These are phyloP conservation scores for Neurospora sp. DNA, from an alignment of 495 filamentous ascomycete genomes.

Conservation along the genomic window DNA sequence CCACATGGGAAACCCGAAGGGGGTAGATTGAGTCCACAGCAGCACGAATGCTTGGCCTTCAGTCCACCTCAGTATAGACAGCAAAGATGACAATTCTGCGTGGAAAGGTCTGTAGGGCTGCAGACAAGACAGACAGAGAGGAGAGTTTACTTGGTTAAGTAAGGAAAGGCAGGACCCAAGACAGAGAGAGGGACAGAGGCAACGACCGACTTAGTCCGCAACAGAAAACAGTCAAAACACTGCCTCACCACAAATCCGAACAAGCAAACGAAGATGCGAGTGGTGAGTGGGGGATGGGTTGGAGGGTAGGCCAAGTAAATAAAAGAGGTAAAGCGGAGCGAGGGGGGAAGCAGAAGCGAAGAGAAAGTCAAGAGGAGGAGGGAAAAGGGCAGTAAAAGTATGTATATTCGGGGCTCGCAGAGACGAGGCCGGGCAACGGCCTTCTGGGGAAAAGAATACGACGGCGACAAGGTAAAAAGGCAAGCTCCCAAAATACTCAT, in stretches of 20 bases:
- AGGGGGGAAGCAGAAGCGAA: background rate
- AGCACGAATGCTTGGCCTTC: background rate
- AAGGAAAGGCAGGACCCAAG: background rate
- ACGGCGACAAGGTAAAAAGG: background rate
- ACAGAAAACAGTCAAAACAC: background rate
- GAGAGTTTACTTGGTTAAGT: background rate
- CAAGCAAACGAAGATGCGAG: conserved; percentile 2
- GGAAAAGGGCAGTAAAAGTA: background rate
- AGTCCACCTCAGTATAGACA: background rate
- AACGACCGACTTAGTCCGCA: conserved; percentile 8
- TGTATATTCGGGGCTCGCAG: background rate
- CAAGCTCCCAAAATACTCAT: background rate
- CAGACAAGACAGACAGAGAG: background rate
- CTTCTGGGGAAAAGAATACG: background rate
- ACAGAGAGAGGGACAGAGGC: background rate
- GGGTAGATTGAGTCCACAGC: background rate
- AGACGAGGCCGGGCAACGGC: background rate
- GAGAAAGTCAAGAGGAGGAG: background rate
- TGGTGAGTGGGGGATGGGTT: background rate
- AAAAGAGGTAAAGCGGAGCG: background rate
- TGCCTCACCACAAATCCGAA: background rate
- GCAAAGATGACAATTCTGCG: background rate
- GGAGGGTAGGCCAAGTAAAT: conserved; percentile 2
- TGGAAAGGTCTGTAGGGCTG: background rate
- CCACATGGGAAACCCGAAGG: background rate